Percentiles rank a stretch among this genome's conserved stretches.
Conservation (phyloP, 805 yeast species). For the Metschnikowia continentalis region DNA sequence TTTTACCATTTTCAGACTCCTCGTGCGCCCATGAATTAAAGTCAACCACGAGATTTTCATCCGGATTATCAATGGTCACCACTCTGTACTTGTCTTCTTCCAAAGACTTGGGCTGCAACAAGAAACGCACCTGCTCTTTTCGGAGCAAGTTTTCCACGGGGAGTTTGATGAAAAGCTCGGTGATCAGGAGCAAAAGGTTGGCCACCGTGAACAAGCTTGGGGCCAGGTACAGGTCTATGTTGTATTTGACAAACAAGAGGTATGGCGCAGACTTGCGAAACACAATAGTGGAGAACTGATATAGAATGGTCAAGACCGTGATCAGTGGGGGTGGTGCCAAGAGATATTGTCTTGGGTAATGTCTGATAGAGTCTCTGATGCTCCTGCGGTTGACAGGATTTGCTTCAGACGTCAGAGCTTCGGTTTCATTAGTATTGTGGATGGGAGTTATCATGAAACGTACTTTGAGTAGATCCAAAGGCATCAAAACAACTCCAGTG, state of each 20-base stretch:
- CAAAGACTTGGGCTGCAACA: slow-evolving; percentile 40
- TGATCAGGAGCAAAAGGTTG: slow-evolving; percentile 55
- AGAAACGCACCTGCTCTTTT: slow-evolving; percentile 73
- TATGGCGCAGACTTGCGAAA: slow-evolving; percentile 67
- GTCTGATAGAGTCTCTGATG: slow-evolving; percentile 61
- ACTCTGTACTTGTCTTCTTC: slow-evolving; percentile 34
- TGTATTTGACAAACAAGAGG: slow-evolving; percentile 52
- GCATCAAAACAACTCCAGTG: slow-evolving; percentile 70
- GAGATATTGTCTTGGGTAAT: slow-evolving; percentile 54
- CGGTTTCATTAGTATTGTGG: slow-evolving; percentile 21
- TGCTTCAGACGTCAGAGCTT: background rate
- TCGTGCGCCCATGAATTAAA: slow-evolving; percentile 22
- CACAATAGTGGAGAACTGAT: slow-evolving; percentile 55
- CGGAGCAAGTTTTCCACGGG: slow-evolving; percentile 86
- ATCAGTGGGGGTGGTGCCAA: slow-evolving; percentile 50
- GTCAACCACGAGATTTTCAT: slow-evolving; percentile 53
- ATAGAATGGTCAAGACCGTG: slow-evolving; percentile 48
- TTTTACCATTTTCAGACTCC: slow-evolving; percentile 1
- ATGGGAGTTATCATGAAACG: slow-evolving; percentile 70
- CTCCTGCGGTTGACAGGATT: slow-evolving; percentile 46
- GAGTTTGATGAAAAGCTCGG: slow-evolving; percentile 69
- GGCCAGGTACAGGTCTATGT: slow-evolving; percentile 62
- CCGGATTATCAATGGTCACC: slow-evolving; percentile 42
- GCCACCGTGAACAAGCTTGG: slow-evolving; percentile 57
- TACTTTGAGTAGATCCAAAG: slow-evolving; percentile 77